Base-by-base conservation (phyloP, 2,329 filamentous ascomycete species). In the Tolypocladium amazonense region DNA sequence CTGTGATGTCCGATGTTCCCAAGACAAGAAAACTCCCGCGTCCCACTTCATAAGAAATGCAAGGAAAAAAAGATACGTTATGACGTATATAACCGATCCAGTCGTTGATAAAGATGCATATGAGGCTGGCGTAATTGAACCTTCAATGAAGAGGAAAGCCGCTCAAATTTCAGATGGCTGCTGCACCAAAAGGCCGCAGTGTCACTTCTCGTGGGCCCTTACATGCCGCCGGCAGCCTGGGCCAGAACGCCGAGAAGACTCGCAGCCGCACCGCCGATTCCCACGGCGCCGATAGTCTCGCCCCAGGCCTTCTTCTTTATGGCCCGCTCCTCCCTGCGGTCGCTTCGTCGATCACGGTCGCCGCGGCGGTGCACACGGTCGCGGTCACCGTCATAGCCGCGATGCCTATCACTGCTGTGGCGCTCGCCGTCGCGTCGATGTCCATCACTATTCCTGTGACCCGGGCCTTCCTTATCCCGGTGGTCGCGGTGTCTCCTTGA, bases 191-290 rank as follows among this genome's bases (percentile, higher is more conserved):
- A 1, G 27, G 15, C 18, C 33, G 9, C 25, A 33, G 15, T 12
- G 30, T 37, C 30, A 11, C 6, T 37, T 23, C 18, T 20, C 7
- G 7, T 12, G 4, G 7, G 2, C 11, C 8, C 35, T 9, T 37
- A 71, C 37, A 72, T 64, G 7, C 64, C 70, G 12, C 68, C 69
- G 5, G 82, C 82, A 33, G 83, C 83, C 67, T 87, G 82, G 4
- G 80, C 78, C 38, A 87, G 70, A 1, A 86, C 82, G 58, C 79
- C 80, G 54, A 86, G 66, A 62, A 87, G 69, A 58, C 81, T 84
- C 3, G 79, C 82, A 0, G 84, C 83, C 0, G 83, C 83, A 12
- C 84, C 82, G 4, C 84, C 84, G 37, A 87, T 81, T 1, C 84
- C 80, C 6, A 82, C 84, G 0, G 81, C 82, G 2, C 79, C 77